These are phyloP conservation scores for Alternaria sp. DNA, from an alignment of 2,329 filamentous ascomycete genomes.

Conservation along the genomic window DNA sequence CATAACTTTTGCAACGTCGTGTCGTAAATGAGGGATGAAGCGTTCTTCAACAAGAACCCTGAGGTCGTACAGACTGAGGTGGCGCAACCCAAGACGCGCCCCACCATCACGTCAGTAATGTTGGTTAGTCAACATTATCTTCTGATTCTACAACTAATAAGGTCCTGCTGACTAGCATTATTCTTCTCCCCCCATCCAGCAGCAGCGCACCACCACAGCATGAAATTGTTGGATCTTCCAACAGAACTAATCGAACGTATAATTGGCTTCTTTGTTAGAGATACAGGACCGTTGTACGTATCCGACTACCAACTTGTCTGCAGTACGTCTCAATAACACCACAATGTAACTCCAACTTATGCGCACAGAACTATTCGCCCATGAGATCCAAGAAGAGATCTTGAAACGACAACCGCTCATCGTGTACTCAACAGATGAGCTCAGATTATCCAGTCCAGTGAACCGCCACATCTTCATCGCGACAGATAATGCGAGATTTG, in stretches of 20 bases:
- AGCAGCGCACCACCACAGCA: not conserved
- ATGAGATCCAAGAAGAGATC: conserved; percentile 10
- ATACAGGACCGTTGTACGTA: conserved; percentile 1
- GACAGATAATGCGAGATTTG: conserved; percentile 4
- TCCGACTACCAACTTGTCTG: conserved; percentile 8
- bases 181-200: not conserved
- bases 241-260: not conserved
- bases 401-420: conserved; percentile 2
- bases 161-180: not conserved
- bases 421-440: not conserved
- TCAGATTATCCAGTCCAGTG: not conserved
- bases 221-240: not conserved
- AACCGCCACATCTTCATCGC: not conserved
- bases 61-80: not conserved
- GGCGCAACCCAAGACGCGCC: not conserved
- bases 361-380: conserved; percentile 4
- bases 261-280: not conserved
- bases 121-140: not conserved
- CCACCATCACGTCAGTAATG: not conserved
- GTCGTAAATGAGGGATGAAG: not conserved
- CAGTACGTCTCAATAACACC: not conserved
- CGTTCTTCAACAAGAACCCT: not conserved
- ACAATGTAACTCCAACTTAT: not conserved
- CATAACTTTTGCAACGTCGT: no score
- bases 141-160: not conserved